Base-by-base conservation (phyloP, 2,329 filamentous ascomycete genomes). In the Colletotrichum limetticola region DNA sequence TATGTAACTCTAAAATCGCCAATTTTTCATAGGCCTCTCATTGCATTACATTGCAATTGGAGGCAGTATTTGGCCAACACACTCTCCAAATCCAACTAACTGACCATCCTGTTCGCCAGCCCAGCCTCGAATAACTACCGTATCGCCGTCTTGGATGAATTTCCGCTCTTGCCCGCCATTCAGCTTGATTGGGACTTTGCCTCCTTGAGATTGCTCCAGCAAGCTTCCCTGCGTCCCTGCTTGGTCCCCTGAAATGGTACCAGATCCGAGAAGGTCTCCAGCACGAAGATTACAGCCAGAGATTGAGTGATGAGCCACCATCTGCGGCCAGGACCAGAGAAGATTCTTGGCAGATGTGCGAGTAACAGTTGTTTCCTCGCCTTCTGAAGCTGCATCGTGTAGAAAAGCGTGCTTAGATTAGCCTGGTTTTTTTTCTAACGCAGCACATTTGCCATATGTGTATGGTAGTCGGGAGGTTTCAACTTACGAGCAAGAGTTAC, bases 241-340 rank as follows among this genome's bases (percentile, higher is more conserved):
- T 74, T 91, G 85, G 8, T 89, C 88, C 3, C 94, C 94, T 0
- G 83, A 84, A 75, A 96, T 95, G 0, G 94, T 97, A 6, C 94
- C 94, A 1, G 91, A 94, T 3, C 93, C 94, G 1, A 97, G 83
- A 46, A 97, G 80, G 78, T 97, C 94, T 56, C 94, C 94, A 0
- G 91, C 86, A 5, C 90, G 88, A 82, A 97, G 87, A 5, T 92
- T 91, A 81, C 94, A 97, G 5, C 94, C 94, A 0, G 91, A 93
- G 69, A 94, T 88, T 1, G 92, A 91, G 80, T 97, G 94, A 80
- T 97, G 94, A 0, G 94, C 89, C 32, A 97, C 84, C 93, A 96
- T 95, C 80, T 97, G 94, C 0, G 93, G 88, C 84, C 95, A 97
- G 0, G 93, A 95, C 87, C 91, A 97, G 1, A 96, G 86, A 1